phyloP scores from a whole-genome alignment of 106 monocot genomes.

The Xerophyta viscosa region DNA sequence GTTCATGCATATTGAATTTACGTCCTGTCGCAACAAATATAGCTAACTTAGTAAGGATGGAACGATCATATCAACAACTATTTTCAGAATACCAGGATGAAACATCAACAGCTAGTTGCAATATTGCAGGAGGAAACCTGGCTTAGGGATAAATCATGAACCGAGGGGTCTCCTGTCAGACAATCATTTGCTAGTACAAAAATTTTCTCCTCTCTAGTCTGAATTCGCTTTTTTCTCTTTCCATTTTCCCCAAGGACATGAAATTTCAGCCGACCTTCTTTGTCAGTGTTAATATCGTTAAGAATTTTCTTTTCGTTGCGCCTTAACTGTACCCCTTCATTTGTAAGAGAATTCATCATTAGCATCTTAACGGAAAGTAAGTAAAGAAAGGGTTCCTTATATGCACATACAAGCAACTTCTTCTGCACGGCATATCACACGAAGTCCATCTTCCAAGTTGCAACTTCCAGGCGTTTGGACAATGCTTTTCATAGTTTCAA shows the following conservation, averaged over 20 bases:
- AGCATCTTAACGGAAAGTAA: background rate
- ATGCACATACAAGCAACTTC: conserved; percentile 74
- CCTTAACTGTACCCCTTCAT: conserved; percentile 88
- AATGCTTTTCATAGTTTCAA: conserved; percentile 90
- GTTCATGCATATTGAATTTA: conserved; percentile 70
- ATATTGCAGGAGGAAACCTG: conserved; percentile 44
- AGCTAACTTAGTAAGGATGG: background rate
- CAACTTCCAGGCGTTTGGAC: conserved; percentile 77
- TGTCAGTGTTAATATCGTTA: conserved; percentile 86
- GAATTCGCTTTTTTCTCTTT: conserved; percentile 84
- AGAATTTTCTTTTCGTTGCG: conserved; percentile 91
- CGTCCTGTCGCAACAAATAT: conserved; percentile 40
- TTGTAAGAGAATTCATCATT: background rate
- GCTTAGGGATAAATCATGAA: conserved; percentile 82
- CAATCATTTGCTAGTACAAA: conserved; percentile 87
- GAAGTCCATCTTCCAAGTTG: conserved; percentile 77
- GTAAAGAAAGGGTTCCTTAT: background rate
- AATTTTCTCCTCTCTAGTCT: conserved; percentile 91
- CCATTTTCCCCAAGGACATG: conserved; percentile 77
- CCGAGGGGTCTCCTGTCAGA: conserved; percentile 80
- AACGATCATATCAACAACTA: background rate
- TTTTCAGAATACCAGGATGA: no score
- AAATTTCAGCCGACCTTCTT: conserved; percentile 62
- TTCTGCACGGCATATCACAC: conserved; percentile 55
- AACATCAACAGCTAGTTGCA: no score